Conservation (phyloP, 345 rosid genomes). For the Pistacia vera region DNA sequence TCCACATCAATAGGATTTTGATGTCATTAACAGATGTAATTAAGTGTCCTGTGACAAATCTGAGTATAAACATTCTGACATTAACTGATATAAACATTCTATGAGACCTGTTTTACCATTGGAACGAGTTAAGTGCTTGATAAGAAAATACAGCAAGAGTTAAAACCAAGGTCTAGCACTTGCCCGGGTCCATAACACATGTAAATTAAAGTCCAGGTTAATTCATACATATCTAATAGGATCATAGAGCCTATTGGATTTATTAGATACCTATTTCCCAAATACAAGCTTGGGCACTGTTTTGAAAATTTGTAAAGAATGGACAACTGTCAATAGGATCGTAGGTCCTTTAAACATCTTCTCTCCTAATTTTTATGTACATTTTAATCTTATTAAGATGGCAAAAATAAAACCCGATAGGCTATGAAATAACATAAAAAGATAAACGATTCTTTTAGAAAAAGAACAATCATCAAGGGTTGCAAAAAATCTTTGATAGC, state of each 20-base stretch:
- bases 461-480: not conserved
- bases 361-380: not conserved
- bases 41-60: slow-evolving; percentile 49
- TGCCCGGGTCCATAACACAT: not conserved
- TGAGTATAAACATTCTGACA: slow-evolving; percentile 7
- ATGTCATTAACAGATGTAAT: slow-evolving; percentile 69
- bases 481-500: not conserved
- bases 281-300: too few relatives aligned
- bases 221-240: not conserved
- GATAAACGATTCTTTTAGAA: not conserved
- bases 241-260: not conserved
- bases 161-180: not conserved
- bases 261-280: not conserved
- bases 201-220: not conserved
- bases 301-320: too few relatives aligned
- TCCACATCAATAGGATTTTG: slow-evolving; percentile 46
- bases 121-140: not conserved
- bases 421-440: not conserved
- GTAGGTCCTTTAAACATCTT: not conserved
- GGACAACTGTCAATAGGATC: too few relatives aligned
- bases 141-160: not conserved
- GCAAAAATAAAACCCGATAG: not conserved
- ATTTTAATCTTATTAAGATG: not conserved
- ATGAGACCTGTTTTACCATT: not conserved
- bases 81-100: not conserved